Percentiles rank a stretch among this genome's conserved stretches.
Evolutionary conservation across 768 basidiomycete genomes (phyloP).

Genomic region (Podaxis sp.): DNA sequence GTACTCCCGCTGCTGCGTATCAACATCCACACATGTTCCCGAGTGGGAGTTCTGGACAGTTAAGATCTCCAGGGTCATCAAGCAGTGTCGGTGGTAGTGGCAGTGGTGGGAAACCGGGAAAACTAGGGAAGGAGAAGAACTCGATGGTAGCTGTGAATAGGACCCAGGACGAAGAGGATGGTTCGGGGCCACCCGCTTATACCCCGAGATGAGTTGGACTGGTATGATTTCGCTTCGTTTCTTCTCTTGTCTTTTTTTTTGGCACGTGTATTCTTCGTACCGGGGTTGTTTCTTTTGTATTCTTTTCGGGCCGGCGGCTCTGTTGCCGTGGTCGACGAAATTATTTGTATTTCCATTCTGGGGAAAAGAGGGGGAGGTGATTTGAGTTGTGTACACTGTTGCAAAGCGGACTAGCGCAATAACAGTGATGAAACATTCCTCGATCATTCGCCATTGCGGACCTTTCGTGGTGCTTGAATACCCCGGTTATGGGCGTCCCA

Average conservation of each 20-base stretch:
- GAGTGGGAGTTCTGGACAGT: neutral
- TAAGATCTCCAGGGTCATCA: neutral
- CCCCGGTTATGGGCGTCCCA: too few relatives aligned
- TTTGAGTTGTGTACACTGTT: too few relatives aligned
- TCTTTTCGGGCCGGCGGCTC: too few relatives aligned
- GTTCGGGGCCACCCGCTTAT: conserved; percentile 4
- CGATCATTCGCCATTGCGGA: too few relatives aligned
- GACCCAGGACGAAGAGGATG: neutral
- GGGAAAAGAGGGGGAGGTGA: too few relatives aligned
- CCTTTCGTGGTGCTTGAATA: too few relatives aligned
- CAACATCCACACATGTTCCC: neutral
- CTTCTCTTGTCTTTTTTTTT: neutral
- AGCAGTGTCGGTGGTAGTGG: neutral
- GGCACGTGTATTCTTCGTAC: neutral
- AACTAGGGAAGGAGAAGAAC: neutral
- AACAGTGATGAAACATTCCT: too few relatives aligned
- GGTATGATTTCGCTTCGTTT: neutral
- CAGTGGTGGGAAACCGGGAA: neutral
- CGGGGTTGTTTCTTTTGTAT: neutral
- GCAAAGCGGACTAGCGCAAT: too few relatives aligned
- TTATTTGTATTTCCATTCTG: too few relatives aligned
- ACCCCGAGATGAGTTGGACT: neutral
- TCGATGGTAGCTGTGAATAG: conserved; percentile 1
- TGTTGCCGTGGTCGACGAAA: too few relatives aligned
- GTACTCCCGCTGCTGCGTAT: neutral